phyloP scores from a whole-genome alignment of 2,329 filamentous ascomycete genomes.

The Hypoxylon sp. region DNA sequence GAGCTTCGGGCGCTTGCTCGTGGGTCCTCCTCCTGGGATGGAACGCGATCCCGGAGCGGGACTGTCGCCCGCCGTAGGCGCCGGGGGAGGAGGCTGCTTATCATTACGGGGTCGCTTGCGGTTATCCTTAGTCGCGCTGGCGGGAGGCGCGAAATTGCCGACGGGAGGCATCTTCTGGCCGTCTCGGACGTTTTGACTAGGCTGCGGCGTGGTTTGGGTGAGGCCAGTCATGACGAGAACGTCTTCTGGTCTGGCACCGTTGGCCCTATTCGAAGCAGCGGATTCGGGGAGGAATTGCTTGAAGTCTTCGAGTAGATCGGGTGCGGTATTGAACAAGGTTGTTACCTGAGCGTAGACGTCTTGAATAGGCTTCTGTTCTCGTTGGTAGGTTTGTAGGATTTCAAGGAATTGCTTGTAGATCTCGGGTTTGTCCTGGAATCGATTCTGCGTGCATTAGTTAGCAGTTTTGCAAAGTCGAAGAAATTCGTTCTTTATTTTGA shows the following conservation, averaged over 20 bases:
- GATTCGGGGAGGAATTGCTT: slow-evolving; percentile 98
- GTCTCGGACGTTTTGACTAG: slow-evolving; percentile 59
- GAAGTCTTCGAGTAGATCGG: slow-evolving; percentile 95
- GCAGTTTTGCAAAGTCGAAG: too few relatives aligned
- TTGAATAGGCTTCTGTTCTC: slow-evolving; percentile 97
- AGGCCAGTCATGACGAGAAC: slow-evolving; percentile 64
- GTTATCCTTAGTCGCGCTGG: slow-evolving; percentile 84
- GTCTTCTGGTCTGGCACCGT: slow-evolving; percentile 70
- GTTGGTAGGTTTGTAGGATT: slow-evolving; percentile 96
- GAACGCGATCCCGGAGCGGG: slow-evolving; percentile 50
- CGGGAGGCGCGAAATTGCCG: slow-evolving; percentile 87
- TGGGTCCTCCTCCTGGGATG: slow-evolving; percentile 49
- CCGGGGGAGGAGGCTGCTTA: slow-evolving; percentile 60
- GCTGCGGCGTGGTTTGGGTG: slow-evolving; percentile 63
- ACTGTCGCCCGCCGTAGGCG: slow-evolving; percentile 54
- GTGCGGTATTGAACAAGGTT: slow-evolving; percentile 88
- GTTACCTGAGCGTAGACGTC: slow-evolving; percentile 99
- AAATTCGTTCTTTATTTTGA: slow-evolving; percentile 1
- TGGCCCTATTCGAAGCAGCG: slow-evolving; percentile 66
- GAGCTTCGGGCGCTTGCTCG: slow-evolving; percentile 75
- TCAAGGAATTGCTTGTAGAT: slow-evolving; percentile 99
- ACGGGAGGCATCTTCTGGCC: slow-evolving; percentile 88
- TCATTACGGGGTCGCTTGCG: slow-evolving; percentile 82
- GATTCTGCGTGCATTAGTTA: slow-evolving; percentile 69
- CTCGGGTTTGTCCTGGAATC: slow-evolving; percentile 94